Evolutionary conservation across 768 basidiomycete species (phyloP).

Genomic region (Agrocybe pediades): DNA sequence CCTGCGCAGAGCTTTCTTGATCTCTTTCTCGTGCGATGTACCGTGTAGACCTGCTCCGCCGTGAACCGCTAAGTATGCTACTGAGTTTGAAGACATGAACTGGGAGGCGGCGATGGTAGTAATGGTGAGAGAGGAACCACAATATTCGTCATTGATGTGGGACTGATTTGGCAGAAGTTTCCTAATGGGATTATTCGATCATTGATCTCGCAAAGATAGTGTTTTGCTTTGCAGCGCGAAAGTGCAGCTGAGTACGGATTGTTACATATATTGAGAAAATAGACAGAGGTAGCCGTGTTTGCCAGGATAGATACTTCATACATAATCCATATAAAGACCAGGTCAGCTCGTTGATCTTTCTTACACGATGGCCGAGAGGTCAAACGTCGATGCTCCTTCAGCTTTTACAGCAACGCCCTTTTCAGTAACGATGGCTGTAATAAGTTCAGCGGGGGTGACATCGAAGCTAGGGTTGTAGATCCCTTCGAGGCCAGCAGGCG

Average conservation of each 20-base stretch:
- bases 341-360: too few species aligned
- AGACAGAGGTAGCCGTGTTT: too few species aligned
- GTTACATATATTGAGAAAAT: too few species aligned
- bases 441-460: slow-evolving; percentile 91
- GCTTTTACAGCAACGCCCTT: slow-evolving; percentile 84
- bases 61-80: slow-evolving; percentile 62
- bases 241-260: too few species aligned
- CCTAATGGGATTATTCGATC: slow-evolving; percentile 1
- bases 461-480: slow-evolving; percentile 97
- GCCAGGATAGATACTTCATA: too few species aligned
- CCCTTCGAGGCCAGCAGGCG: slow-evolving; percentile 62
- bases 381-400: slow-evolving; percentile 58
- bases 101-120: neutral
- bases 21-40: slow-evolving; percentile 43
- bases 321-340: too few species aligned
- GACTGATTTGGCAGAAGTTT: slow-evolving; percentile 11
- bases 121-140: neutral
- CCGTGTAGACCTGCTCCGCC: slow-evolving; percentile 78
- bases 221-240: neutral
- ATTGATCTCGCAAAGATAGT: neutral
- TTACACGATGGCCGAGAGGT: slow-evolving; percentile 61
- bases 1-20: slow-evolving; percentile 61
- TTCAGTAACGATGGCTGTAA: slow-evolving; percentile 95
- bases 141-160: neutral
- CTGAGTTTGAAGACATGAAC: slow-evolving; percentile 12